Evolutionary conservation across 2,329 filamentous ascomycete species (phyloP).

Genomic region (Corinectria fuckeliana): DNA sequence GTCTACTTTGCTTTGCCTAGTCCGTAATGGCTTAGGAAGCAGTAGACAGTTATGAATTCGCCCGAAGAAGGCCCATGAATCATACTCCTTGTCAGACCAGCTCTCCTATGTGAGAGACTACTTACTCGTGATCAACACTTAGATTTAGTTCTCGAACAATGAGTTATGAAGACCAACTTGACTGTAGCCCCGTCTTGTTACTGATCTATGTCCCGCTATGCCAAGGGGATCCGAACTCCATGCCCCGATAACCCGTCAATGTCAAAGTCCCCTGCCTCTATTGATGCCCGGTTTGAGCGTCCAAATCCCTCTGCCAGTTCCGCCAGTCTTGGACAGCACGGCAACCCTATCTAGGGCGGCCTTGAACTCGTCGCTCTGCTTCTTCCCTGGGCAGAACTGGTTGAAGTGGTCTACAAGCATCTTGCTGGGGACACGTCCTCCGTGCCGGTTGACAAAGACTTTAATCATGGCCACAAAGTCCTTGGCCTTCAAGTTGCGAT

Average conservation of each 20-base stretch:
- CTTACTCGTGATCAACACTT: constrained; percentile 15
- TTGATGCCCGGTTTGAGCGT: constrained; percentile 48
- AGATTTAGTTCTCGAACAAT: constrained; percentile 20
- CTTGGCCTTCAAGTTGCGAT: constrained; percentile 55
- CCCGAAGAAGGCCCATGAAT: constrained; percentile 52
- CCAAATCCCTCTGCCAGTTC: constrained; percentile 62
- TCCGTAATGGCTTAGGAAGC: constrained; percentile 40
- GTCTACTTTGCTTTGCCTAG: constrained; percentile 56
- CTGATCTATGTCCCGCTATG: neutral
- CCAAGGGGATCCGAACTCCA: constrained; percentile 24
- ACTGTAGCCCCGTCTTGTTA: neutral
- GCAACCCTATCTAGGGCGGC: constrained; percentile 80
- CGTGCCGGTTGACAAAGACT: constrained; percentile 78
- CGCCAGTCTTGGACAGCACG: constrained; percentile 65
- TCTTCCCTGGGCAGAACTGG: constrained; percentile 69
- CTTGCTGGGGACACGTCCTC: constrained; percentile 80
- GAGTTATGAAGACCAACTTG: constrained; percentile 18
- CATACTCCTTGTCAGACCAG: constrained; percentile 43
- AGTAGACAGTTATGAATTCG: constrained; percentile 53
- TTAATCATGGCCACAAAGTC: constrained; percentile 77
- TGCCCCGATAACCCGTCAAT: constrained; percentile 5
- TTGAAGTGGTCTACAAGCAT: constrained; percentile 92
- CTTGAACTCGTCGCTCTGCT: constrained; percentile 81
- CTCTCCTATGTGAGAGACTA: constrained; percentile 26
- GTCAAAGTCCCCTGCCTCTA: constrained; percentile 18